Base-by-base conservation (phyloP, 2,329 filamentous ascomycete species). In the Neophaeococcomyces mojaviensis region DNA sequence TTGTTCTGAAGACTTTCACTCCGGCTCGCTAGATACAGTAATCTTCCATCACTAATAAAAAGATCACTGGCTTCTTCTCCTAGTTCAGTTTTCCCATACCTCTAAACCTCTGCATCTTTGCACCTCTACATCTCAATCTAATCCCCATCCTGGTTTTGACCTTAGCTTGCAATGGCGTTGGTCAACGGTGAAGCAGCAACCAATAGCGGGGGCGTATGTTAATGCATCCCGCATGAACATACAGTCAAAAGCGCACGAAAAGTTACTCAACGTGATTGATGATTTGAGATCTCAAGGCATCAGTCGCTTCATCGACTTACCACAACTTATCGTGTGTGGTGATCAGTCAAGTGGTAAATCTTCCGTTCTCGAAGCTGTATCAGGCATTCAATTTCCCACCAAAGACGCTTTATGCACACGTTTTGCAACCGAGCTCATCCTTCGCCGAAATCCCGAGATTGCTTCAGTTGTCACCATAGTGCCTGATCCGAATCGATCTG, bases 231-330 rank as follows among this genome's bases (percentile, higher is more conserved):
- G 6, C 35, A 9, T 15, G 46, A 43, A 60, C 18, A 46, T 55
- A 10, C 53, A 51, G 5, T 51, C 48, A 5, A 46, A 44, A 10
- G 50, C 48, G n/a, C 52, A 56, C 38, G 42, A 50, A 2, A 59
- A 61, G 26, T 58, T 82, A 0, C 65, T 82, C 19, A 70, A 79
- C 38, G 65, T 70, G 0, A 72, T 78, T 20, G 73, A 79, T 52
- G 64, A 66, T 0, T 61, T 82, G 0, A 70, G 73, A 4, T 65
- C 67, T 2, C 66, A 70, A 9, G 75, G 77, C 1, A 64, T 73
- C 2, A 69, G 63, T 7, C 68, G 59, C 2, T 66, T 74, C 12
- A 64, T 76, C 19, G 61, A 71, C 31, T 61, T 62, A 3, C 59
- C 59, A 9, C 59, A 61, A 36, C 18, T 61, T 3, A 50, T 62